These are phyloP conservation scores for Collybiopsis luxurians DNA, from an alignment of 768 basidiomycete genomes.

Conservation along the genomic window DNA sequence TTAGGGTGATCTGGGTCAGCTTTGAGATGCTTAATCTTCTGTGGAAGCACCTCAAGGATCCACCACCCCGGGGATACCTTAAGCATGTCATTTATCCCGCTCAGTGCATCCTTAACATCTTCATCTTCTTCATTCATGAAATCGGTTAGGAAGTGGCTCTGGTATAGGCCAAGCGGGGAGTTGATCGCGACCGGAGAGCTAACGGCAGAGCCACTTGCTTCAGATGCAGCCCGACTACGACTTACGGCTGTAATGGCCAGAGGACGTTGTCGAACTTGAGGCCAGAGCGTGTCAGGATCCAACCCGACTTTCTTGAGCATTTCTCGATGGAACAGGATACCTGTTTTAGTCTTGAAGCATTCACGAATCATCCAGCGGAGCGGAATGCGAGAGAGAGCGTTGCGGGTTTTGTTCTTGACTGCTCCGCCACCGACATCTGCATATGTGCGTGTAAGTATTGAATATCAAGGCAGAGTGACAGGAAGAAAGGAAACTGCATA, in stretches of 20 bases:
- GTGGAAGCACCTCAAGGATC: constrained; percentile 55
- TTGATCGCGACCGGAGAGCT: constrained; percentile 1
- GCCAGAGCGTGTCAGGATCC: constrained; percentile 43
- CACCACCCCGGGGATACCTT: constrained; percentile 51
- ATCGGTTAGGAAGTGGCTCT: constrained; percentile 22
- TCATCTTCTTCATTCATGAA: constrained; percentile 52
- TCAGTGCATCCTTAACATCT: constrained; percentile 56
- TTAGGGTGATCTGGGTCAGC: constrained; percentile 11
- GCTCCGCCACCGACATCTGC: constrained; percentile 29
- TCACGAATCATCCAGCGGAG: constrained; percentile 78
- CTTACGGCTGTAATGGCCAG: too few species aligned
- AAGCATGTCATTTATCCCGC: constrained; percentile 56
- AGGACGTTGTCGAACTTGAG: constrained; percentile 36
- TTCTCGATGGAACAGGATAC: constrained; percentile 55
- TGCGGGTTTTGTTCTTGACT: constrained; percentile 33
- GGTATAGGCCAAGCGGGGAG: background rate
- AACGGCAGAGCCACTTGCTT: constrained; percentile 3
- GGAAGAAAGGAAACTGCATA: background rate
- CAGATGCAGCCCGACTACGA: constrained; percentile 12
- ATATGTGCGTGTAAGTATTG: background rate
- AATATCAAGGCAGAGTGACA: background rate
- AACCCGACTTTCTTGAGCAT: constrained; percentile 45
- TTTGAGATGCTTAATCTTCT: constrained; percentile 37
- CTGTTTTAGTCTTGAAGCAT: constrained; percentile 52
- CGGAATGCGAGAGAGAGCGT: constrained; percentile 66